Conservation (phyloP, 129 eudicot species). For the sunflower (Helianthus annuus) region DNA sequence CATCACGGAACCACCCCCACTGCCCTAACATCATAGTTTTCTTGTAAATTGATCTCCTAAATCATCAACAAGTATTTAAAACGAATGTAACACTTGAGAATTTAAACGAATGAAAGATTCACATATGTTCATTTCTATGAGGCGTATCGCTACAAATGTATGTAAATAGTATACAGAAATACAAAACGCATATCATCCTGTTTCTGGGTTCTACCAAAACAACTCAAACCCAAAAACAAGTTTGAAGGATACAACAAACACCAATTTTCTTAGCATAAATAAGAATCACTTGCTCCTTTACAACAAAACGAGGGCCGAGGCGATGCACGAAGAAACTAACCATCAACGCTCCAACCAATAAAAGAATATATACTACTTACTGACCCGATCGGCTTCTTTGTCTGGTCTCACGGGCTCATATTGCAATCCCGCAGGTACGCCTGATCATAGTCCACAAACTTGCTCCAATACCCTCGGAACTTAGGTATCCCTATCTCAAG, state of each 20-base stretch:
- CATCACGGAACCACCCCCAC: too few species aligned
- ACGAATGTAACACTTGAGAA: too few species aligned
- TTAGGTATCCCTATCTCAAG: conserved; percentile 89
- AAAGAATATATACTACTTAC: conserved; percentile 33
- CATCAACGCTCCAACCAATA: conserved; percentile 19
- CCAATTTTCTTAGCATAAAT: conserved; percentile 21
- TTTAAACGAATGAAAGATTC: not conserved
- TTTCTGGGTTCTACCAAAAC: conserved; percentile 8
- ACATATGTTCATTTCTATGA: not conserved
- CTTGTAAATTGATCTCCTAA: too few species aligned
- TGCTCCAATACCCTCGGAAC: conserved; percentile 74
- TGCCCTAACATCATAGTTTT: too few species aligned
- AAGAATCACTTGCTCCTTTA: conserved; percentile 31
- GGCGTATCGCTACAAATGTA: not conserved
- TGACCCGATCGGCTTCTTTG: not conserved
- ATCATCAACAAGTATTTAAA: too few species aligned
- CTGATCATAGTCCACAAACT: conserved; percentile 76
- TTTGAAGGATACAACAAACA: conserved; percentile 13
- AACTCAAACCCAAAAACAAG: conserved; percentile 4
- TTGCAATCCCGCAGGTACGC: conserved; percentile 84
- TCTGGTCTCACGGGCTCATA: conserved; percentile 54
- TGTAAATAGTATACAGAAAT: not conserved
- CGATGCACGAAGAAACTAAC: conserved; percentile 21
- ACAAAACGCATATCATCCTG: not conserved
- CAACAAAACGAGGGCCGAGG: conserved; percentile 19